Evolutionary conservation across 1,139 yeast genomes (phyloP).

Genomic region (Blastobotrys raffinosifermentans): DNA sequence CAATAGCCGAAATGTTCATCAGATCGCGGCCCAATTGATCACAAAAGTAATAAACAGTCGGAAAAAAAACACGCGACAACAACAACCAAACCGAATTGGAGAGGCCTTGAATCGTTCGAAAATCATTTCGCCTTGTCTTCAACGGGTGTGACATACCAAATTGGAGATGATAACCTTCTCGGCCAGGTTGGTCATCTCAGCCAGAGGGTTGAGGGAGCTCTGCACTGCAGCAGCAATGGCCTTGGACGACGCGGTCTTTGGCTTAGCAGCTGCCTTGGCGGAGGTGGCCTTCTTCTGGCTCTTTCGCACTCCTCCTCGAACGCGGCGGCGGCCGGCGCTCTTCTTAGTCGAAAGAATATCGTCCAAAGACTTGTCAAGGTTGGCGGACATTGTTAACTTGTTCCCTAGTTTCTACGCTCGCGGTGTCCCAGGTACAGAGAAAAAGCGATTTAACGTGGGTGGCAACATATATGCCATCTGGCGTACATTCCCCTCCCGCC

Average conservation of each 20-base stretch:
- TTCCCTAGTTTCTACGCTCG: no score
- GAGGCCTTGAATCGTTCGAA: no score
- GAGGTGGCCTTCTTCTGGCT: constrained; percentile 10
- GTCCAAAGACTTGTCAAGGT: constrained; percentile 91
- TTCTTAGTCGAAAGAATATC: constrained; percentile 77
- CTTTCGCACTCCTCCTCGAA: constrained; percentile 18
- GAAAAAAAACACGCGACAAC: no score
- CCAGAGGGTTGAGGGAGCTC: constrained; percentile 17
- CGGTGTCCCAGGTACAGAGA: no score
- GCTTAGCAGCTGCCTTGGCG: constrained; percentile 16
- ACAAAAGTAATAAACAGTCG: no score
- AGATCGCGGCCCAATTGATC: no score
- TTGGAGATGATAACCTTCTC: constrained; percentile 34
- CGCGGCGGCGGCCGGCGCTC: constrained; percentile 29
- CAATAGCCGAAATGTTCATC: no score
- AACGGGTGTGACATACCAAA: constrained; percentile 28
- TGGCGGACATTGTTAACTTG: constrained; percentile 51
- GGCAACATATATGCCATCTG: no score
- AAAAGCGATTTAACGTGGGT: no score
- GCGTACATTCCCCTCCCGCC: no score
- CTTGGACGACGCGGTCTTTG: constrained; percentile 17
- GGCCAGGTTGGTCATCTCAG: constrained; percentile 26
- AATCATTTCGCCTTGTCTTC: no score
- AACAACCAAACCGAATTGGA: no score
- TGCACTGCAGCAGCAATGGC: constrained; percentile 27